Evolutionary conservation across 2,329 filamentous ascomycete genomes (phyloP).

Genomic region (Amylocarpus encephaloides): DNA sequence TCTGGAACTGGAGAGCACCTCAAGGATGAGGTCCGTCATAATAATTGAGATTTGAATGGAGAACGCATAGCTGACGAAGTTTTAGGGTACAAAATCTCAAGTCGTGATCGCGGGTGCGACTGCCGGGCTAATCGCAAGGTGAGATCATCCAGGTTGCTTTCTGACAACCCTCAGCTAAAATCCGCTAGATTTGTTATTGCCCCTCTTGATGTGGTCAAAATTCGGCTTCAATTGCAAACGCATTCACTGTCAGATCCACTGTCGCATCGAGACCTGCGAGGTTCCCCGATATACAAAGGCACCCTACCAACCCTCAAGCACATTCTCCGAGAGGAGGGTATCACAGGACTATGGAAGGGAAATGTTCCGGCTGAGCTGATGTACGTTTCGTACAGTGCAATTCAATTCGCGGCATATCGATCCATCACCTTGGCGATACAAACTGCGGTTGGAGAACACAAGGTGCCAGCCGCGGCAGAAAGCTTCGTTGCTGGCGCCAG

Average conservation of each 20-base stretch:
- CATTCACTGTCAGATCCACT: constrained; percentile 69
- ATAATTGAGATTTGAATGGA: neutral
- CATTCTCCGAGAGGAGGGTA: constrained; percentile 74
- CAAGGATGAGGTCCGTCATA: constrained; percentile 56
- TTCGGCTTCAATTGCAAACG: constrained; percentile 88
- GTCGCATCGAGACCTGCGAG: constrained; percentile 42
- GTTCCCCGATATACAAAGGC: constrained; percentile 60
- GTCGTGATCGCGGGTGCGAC: constrained; percentile 60
- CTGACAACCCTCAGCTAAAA: constrained; percentile 1
- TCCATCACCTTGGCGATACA: constrained; percentile 60
- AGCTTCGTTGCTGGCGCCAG: constrained; percentile 78
- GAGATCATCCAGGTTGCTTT: constrained; percentile 3
- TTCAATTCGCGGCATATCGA: constrained; percentile 88
- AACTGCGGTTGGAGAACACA: constrained; percentile 31
- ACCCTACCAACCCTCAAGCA: constrained; percentile 68
- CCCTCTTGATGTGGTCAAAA: constrained; percentile 96
- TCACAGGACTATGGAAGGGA: constrained; percentile 91
- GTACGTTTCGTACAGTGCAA: constrained; percentile 83
- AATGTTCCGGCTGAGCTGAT: constrained; percentile 93
- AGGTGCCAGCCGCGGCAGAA: constrained; percentile 60
- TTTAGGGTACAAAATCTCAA: constrained; percentile 58
- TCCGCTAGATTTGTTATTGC: constrained; percentile 74
- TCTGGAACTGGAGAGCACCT: constrained; percentile 55
- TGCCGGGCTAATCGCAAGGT: constrained; percentile 86
- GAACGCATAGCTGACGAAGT: constrained; percentile 7